A percentile compares a stretch with the other conserved stretches of the same genome.
phyloP scores from a whole-genome alignment of 1,139 yeast genomes.

The Taphrina wiesneri region DNA sequence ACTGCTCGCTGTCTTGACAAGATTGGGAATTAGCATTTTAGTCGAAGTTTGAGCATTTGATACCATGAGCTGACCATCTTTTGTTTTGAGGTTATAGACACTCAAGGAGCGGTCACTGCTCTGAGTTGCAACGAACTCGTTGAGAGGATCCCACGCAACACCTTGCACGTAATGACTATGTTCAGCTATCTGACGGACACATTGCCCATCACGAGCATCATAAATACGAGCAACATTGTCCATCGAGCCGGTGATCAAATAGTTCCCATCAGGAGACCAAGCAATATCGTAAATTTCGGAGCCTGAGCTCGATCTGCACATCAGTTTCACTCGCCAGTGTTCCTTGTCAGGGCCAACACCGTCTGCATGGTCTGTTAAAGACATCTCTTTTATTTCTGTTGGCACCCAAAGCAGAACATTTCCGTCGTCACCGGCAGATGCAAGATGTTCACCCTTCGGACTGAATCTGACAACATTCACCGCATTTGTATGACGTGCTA shows the following conservation, averaged over 20 bases:
- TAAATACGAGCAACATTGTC: constrained; percentile 78
- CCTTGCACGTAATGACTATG: constrained; percentile 94
- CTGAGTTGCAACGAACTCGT: constrained; percentile 77
- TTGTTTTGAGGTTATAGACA: constrained; percentile 50
- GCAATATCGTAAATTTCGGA: constrained; percentile 85
- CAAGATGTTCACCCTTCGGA: constrained; percentile 60
- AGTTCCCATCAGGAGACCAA: constrained; percentile 84
- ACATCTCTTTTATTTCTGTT: constrained; percentile 48
- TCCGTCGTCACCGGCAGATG: constrained; percentile 96
- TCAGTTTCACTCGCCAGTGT: constrained; percentile 63
- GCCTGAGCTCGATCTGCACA: constrained; percentile 57
- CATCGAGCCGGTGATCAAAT: constrained; percentile 85
- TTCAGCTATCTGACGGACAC: constrained; percentile 64
- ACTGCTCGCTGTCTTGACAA: constrained; percentile 22
- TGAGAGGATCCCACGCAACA: constrained; percentile 88
- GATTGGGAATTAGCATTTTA: constrained; percentile 21
- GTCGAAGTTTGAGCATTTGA: constrained; percentile 30
- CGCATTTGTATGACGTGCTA: constrained; percentile 88
- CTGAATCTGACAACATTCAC: constrained; percentile 87
- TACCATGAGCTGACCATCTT: constrained; percentile 37
- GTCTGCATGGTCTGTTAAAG: constrained; percentile 43
- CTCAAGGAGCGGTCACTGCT: constrained; percentile 84
- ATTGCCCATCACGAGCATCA: constrained; percentile 50
- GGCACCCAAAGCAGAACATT: constrained; percentile 75
- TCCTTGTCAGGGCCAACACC: constrained; percentile 63